A percentile compares a stretch with the other conserved stretches of the same genome.
Evolutionary conservation across 139 green algal species (phyloP).

Genomic region (Edaphochlamys debaryana): DNA sequence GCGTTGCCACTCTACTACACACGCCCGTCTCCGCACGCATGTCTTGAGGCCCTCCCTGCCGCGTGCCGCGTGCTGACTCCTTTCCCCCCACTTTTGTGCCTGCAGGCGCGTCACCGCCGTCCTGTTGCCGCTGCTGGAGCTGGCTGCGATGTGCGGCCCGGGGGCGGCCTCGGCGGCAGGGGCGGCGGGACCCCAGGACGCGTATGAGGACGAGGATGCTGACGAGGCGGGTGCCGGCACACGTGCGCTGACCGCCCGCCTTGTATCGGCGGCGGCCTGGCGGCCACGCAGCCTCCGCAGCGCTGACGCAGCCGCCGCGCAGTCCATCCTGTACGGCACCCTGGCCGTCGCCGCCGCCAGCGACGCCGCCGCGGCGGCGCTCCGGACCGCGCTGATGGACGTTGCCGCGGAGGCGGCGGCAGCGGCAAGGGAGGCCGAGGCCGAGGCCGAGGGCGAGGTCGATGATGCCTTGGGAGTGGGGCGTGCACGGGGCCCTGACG

Average conservation of each 20-base stretch:
- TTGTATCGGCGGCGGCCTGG: background rate
- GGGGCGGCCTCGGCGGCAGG: background rate
- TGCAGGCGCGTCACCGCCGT: background rate
- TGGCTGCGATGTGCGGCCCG: background rate
- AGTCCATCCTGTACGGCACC: too few species aligned
- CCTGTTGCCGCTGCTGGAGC: conserved; percentile 29
- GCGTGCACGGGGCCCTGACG: too few species aligned
- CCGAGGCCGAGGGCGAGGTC: too few species aligned
- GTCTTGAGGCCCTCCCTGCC: too few species aligned
- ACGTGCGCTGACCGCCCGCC: background rate
- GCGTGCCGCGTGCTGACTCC: background rate
- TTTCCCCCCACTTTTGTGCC: background rate
- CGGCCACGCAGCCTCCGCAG: conserved; percentile 7
- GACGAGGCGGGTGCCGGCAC: background rate
- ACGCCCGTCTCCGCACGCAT: too few species aligned
- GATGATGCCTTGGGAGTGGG: too few species aligned
- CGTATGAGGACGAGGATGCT: background rate
- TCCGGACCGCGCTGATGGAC: too few species aligned
- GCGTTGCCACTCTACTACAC: too few species aligned
- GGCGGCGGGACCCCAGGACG: background rate
- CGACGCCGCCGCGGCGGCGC: too few species aligned
- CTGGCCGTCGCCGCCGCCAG: too few species aligned
- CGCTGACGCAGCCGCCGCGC: background rate
- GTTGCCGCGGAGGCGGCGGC: too few species aligned
- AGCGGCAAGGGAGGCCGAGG: too few species aligned